phyloP scores from a whole-genome alignment of 768 basidiomycete species.

The Cystofilobasidium macerans region DNA sequence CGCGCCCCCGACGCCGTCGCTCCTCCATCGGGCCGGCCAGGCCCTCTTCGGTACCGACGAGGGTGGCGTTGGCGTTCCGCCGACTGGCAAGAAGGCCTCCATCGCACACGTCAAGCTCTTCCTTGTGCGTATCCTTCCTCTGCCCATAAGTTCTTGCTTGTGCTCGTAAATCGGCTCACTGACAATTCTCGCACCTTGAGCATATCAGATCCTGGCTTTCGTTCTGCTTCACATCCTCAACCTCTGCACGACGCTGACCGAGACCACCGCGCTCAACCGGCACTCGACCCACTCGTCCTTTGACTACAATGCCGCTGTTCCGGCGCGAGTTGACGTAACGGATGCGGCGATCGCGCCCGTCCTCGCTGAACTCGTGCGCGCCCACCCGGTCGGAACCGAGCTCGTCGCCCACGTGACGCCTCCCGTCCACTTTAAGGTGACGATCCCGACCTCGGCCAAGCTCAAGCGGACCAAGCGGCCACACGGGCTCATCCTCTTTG shows the following conservation, averaged over 20 bases:
- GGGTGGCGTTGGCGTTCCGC: conserved; percentile 19
- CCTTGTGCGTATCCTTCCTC: conserved; percentile 46
- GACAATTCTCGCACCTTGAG: not conserved
- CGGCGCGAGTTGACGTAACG: conserved; percentile 52
- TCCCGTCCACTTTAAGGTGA: conserved; percentile 49
- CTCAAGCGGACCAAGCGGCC: conserved; percentile 35
- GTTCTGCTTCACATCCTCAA: conserved; percentile 82
- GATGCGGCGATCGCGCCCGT: conserved; percentile 51
- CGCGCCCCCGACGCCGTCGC: not conserved
- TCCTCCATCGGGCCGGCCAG: conserved; percentile 1
- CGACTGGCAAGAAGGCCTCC: conserved; percentile 56
- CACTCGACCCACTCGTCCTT: conserved; percentile 35
- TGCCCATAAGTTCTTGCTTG: not conserved
- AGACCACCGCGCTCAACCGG: conserved; percentile 48
- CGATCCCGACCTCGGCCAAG: conserved; percentile 35
- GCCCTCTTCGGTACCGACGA: conserved; percentile 18
- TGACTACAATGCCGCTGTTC: conserved; percentile 21
- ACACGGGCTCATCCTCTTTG: conserved; percentile 47
- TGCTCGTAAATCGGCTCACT: conserved; percentile 2
- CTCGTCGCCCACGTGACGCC: conserved; percentile 50
- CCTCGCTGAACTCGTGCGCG: conserved; percentile 45
- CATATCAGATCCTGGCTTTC: conserved; percentile 73
- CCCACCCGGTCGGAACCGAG: conserved; percentile 33
- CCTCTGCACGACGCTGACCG: conserved; percentile 78
- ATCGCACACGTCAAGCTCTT: conserved; percentile 79